Conservation (phyloP, 2,329 filamentous ascomycete genomes). For the Taxawa tesnikishii region DNA sequence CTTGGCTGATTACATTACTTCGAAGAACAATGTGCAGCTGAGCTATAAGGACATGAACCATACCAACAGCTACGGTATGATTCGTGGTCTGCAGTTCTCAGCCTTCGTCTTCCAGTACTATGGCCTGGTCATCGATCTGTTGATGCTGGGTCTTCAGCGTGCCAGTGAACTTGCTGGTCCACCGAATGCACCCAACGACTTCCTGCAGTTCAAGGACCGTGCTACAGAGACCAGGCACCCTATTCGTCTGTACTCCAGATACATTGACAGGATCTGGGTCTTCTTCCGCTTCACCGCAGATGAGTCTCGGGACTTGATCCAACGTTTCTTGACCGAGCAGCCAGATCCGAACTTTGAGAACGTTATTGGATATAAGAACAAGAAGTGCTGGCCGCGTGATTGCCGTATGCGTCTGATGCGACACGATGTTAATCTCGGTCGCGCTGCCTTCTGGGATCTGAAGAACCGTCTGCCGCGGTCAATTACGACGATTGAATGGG, state of each 20-base stretch:
- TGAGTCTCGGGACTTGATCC: conserved; percentile 89
- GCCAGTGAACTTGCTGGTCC: conserved; percentile 97
- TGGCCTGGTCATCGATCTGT: conserved; percentile 82
- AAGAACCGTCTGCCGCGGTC: conserved; percentile 93
- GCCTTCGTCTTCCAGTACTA: conserved; percentile 99
- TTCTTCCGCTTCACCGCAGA: conserved; percentile 90
- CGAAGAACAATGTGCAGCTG: conserved; percentile 97
- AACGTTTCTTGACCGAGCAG: conserved; percentile 94
- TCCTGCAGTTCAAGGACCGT: conserved; percentile 89
- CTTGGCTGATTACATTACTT: conserved; percentile 94
- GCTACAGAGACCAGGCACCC: conserved; percentile 88
- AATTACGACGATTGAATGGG: conserved; percentile 96
- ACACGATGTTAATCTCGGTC: conserved; percentile 93
- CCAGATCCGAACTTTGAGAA: conserved; percentile 99
- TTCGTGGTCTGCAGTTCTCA: conserved; percentile 93
- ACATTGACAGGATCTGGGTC: conserved; percentile 98
- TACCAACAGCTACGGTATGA: conserved; percentile 97
- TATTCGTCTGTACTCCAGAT: conserved; percentile 92
- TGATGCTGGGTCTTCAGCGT: conserved; percentile 83
- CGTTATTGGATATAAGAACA: conserved; percentile 97
- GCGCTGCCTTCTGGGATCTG: conserved; percentile 96
- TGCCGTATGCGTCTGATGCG: conserved; percentile 97
- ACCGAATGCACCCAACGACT: conserved; percentile 89
- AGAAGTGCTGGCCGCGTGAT: conserved; percentile 98
- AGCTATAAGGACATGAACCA: conserved; percentile 99